Evolutionary conservation across 2,329 filamentous ascomycete genomes (phyloP), one percentile per base, ranked within the genome.

Genomic region (Immersiporthe knoxdaviesiana): DNA sequence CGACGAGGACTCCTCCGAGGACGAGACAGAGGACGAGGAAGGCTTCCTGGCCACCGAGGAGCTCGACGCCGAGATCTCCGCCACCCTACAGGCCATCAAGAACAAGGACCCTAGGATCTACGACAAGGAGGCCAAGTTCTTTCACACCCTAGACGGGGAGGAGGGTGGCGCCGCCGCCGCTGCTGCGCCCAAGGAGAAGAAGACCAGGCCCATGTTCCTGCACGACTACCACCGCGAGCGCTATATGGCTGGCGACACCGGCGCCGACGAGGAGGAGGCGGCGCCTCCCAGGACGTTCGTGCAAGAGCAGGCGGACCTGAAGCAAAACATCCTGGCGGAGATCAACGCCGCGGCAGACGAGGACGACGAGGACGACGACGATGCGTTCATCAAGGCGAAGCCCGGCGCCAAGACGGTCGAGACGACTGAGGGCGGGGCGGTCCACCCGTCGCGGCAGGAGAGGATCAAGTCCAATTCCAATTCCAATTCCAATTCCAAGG

Each of bases 191-290:
- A 80, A 82, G 71, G 80, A 83, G 56, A 90, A 91, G 79, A 90
- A 91, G 78, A 90, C 96, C 72, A 97, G 97, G 81, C 90, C 94
- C 1, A 89, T 99, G 82, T 93, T 88, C 71, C 84, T 99, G 67
- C 88, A 88, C 74, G 94, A 99, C 79, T 99, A 97, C 79, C 96
- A 99, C 77, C 90, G 94, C 72, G 89, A 96, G 79, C 97, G 95
- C 75, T 84, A 97, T n/a, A 78, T 98, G 69, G 88, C 88, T 52
- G 93, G 93, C 47, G 86, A 89, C 70, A 82, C 83, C 12, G 87
- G 85, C n/a, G 85, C 80, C 50, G 78, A 90, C 18, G 84, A 87
- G 10, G 83, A 85, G 6, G 83, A 84, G 14, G 82, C 86, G 8
- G 76, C 76, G 11, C 72, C 80, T 3, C 87, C 88, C 2, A 87